Percentiles rank a stretch among this genome's conserved stretches.
Evolutionary conservation across 2,329 filamentous ascomycete genomes (phyloP).

Genomic region (Aureobasidium sp.): DNA sequence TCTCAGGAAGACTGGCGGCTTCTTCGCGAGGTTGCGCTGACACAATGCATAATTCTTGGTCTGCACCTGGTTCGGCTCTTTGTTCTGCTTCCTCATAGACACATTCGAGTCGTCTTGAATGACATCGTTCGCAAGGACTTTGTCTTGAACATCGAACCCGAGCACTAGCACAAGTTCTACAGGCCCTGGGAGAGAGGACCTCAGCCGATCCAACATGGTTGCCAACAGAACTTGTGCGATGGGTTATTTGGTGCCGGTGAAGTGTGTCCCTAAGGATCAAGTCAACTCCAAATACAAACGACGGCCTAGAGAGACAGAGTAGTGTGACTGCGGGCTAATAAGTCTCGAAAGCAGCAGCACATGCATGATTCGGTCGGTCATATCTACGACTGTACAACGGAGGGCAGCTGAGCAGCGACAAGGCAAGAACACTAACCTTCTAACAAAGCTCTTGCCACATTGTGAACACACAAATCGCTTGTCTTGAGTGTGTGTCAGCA

Average conservation of each 20-base stretch:
- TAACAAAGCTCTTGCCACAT: conserved; percentile 8
- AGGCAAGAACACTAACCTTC: background rate
- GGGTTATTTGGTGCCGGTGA: conserved; percentile 2
- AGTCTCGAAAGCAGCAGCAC: too few relatives aligned
- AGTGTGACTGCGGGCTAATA: background rate
- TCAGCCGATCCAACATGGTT: background rate
- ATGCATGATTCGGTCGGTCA: too few relatives aligned
- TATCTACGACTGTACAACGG: too few relatives aligned
- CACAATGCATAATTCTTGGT: background rate
- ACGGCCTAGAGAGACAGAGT: background rate
- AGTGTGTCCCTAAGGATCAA: background rate
- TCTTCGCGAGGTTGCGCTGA: background rate
- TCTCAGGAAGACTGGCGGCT: background rate
- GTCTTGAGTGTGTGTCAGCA: conserved; percentile 8
- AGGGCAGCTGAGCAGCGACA: too few relatives aligned
- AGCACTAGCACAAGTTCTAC: background rate
- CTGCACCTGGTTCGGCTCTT: background rate
- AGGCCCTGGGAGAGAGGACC: background rate
- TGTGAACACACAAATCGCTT: conserved; percentile 3
- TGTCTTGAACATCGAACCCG: conserved; percentile 7
- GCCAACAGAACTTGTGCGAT: background rate
- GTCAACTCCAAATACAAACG: background rate
- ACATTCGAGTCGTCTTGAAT: background rate
- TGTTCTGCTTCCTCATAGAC: background rate
- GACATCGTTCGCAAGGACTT: conserved; percentile 1